Evolutionary conservation across 202 grass and related monocot genomes (phyloP).

Genomic region (Panicum hallii): DNA sequence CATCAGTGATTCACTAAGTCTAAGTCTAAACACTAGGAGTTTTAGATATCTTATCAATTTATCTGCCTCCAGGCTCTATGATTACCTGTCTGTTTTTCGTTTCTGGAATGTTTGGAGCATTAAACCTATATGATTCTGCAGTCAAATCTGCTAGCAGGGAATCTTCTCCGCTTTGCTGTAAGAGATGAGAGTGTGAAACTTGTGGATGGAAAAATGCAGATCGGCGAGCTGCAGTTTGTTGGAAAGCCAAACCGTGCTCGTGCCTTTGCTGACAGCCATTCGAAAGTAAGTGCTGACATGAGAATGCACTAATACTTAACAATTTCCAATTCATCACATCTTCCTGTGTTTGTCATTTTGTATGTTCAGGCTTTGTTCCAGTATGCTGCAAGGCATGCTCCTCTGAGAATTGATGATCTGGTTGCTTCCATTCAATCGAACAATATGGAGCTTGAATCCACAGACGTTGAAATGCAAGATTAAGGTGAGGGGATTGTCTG

Average conservation of each 20-base stretch:
- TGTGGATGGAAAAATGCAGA: slow-evolving; percentile 79
- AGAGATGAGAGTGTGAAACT: slow-evolving; percentile 86
- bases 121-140: slow-evolving; percentile 49
- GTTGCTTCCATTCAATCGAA: slow-evolving; percentile 66
- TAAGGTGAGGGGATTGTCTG: slow-evolving; percentile 29
- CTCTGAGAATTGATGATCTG: slow-evolving; percentile 86
- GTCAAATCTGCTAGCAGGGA: slow-evolving; percentile 69
- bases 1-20: not conserved
- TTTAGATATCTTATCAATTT: not conserved
- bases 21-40: not conserved
- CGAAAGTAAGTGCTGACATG: slow-evolving; percentile 66
- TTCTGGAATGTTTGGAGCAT: slow-evolving; percentile 37
- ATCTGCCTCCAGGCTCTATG: not conserved
- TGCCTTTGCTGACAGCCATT: slow-evolving; percentile 86
- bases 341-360: slow-evolving; percentile 20
- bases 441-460: slow-evolving; percentile 54
- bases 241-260: slow-evolving; percentile 70
- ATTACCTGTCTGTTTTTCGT: slow-evolving; percentile 3
- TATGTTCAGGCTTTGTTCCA: slow-evolving; percentile 88
- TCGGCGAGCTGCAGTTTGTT: slow-evolving; percentile 68
- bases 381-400: slow-evolving; percentile 77
- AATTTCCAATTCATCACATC: slow-evolving; percentile 12
- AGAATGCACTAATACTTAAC: slow-evolving; percentile 10
- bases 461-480: slow-evolving; percentile 84
- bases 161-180: slow-evolving; percentile 76